phyloP scores from a whole-genome alignment of 257 asterid species.

The Rhazya stricta region DNA sequence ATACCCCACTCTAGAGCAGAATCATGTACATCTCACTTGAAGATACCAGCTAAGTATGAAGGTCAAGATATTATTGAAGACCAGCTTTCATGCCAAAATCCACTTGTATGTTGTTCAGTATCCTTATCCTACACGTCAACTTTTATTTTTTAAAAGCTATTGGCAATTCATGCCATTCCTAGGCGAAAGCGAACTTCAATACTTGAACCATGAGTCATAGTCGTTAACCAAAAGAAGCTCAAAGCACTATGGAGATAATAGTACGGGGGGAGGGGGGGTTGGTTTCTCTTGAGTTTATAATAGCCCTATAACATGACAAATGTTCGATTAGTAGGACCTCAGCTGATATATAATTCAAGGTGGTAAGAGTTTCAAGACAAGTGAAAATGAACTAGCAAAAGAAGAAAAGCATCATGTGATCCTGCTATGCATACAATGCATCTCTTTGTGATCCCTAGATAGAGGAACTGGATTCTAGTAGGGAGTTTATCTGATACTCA shows the following conservation, averaged over 20 bases:
- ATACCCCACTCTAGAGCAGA: not conserved
- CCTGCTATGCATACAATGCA: not conserved
- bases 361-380: not conserved
- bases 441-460: not conserved
- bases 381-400: not conserved
- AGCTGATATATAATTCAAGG: not conserved
- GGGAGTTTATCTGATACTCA: conserved; percentile 1
- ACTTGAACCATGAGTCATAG: not conserved
- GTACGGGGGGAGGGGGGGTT: not conserved
- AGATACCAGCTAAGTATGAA: not conserved
- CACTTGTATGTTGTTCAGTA: not conserved
- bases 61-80: not conserved
- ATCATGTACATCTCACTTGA: not conserved
- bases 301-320: not conserved
- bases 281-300: not conserved
- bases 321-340: not conserved
- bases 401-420: not conserved
- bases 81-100: not conserved
- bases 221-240: not conserved
- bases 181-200: not conserved
- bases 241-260: not conserved
- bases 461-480: not conserved
- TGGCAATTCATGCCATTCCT: not conserved
- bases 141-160: not conserved
- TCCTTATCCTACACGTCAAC: not conserved